phyloP scores from a whole-genome alignment of 2,329 filamentous ascomycete species.

The Cercospora beticola region DNA sequence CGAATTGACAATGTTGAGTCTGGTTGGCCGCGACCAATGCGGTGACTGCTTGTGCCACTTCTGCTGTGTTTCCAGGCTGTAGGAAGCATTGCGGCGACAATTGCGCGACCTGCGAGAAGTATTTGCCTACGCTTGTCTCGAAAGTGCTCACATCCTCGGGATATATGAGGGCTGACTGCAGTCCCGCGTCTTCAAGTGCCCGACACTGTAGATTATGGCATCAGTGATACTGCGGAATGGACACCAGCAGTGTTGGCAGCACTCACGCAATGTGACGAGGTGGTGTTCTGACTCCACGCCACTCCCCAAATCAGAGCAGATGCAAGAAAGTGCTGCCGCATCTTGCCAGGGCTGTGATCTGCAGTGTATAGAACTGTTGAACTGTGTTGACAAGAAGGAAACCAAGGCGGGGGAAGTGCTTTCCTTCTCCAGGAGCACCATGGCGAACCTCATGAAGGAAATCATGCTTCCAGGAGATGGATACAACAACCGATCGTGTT shows the following conservation, averaged over 20 bases:
- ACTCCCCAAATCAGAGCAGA: background rate
- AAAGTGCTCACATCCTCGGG: slow-evolving; percentile 4
- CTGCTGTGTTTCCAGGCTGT: slow-evolving; percentile 8
- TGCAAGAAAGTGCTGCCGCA: background rate
- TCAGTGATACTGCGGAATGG: background rate
- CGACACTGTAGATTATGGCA: background rate
- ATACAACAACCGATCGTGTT: background rate
- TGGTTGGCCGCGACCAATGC: slow-evolving; percentile 22
- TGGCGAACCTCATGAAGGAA: background rate
- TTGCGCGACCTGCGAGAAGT: slow-evolving; percentile 19
- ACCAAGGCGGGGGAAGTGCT: background rate
- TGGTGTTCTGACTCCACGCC: background rate
- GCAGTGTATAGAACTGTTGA: background rate
- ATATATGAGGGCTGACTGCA: background rate
- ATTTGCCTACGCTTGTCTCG: slow-evolving; percentile 12
- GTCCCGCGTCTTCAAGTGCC: slow-evolving; percentile 10
- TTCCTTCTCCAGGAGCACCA: background rate
- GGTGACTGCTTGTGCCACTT: slow-evolving; percentile 14
- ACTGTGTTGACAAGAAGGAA: background rate
- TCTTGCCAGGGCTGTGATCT: background rate
- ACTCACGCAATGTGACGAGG: background rate
- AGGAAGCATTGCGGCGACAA: slow-evolving; percentile 20
- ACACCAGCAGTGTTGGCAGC: background rate
- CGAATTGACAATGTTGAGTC: slow-evolving; percentile 24
- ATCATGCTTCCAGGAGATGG: background rate